These are phyloP conservation scores for Phytopythium chamaehyphon DNA, from an alignment of 352 stramenopile species.

Conservation along the genomic window DNA sequence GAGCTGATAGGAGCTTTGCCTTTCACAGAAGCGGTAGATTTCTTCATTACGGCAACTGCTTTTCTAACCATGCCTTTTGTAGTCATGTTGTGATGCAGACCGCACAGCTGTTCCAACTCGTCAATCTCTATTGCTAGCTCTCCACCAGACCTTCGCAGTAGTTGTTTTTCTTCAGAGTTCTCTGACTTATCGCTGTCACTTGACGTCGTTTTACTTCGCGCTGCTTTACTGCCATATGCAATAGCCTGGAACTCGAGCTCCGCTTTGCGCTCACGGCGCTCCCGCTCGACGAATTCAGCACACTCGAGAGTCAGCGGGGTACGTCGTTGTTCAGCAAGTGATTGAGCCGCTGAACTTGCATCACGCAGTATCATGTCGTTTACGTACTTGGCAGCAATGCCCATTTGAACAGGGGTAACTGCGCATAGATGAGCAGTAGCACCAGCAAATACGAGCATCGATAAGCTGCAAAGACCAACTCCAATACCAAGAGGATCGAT, in stretches of 20 bases:
- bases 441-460: slow-evolving; percentile 71
- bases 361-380: slow-evolving; percentile 88
- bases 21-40: no score
- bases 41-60: no score
- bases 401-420: slow-evolving; percentile 85
- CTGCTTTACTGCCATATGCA: slow-evolving; percentile 48
- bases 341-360: slow-evolving; percentile 67
- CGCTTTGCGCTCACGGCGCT: slow-evolving; percentile 61
- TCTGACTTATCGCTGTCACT: slow-evolving; percentile 20
- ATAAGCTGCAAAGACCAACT: slow-evolving; percentile 82
- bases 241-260: slow-evolving; percentile 85
- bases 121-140: slow-evolving; percentile 72
- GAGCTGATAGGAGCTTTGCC: no score
- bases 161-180: slow-evolving; percentile 11
- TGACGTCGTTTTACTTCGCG: slow-evolving; percentile 16
- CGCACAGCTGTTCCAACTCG: slow-evolving; percentile 31
- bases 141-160: slow-evolving; percentile 27
- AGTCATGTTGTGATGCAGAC: background rate
- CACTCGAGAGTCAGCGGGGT: slow-evolving; percentile 77
- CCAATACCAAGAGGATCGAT: slow-evolving; percentile 87
- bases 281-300: slow-evolving; percentile 71
- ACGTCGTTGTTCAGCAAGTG: slow-evolving; percentile 53
- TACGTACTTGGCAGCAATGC: slow-evolving; percentile 84
- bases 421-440: slow-evolving; percentile 77
- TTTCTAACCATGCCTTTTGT: background rate